These are phyloP conservation scores for Tricholoma sp. DNA, from an alignment of 768 basidiomycete species.

Conservation along the genomic window DNA sequence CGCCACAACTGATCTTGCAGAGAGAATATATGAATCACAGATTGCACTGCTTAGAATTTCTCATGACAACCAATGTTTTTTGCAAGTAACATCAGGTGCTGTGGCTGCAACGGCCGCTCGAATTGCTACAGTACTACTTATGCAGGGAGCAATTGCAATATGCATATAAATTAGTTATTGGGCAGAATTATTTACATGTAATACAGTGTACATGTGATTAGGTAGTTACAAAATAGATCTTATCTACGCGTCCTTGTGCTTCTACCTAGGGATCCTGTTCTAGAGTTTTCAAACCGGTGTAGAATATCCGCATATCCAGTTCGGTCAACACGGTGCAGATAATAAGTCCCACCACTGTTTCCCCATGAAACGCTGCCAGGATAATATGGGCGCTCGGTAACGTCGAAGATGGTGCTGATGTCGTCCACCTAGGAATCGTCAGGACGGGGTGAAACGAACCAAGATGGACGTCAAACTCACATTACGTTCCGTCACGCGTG, in stretches of 20 bases:
- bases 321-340: conserved; percentile 73
- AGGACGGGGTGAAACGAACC: not conserved
- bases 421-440: conserved; percentile 53
- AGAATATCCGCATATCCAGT: conserved; percentile 59
- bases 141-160: not conserved
- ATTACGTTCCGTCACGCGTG: conserved; percentile 80
- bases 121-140: too few relatives aligned
- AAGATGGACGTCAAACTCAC: conserved; percentile 32
- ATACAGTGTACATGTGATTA: too few relatives aligned
- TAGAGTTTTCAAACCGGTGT: conserved; percentile 50
- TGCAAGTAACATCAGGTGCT: too few relatives aligned
- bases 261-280: conserved; percentile 20
- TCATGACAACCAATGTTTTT: too few relatives aligned
- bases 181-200: too few relatives aligned
- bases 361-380: conserved; percentile 84
- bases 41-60: too few relatives aligned
- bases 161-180: not conserved
- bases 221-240: conserved; percentile 1
- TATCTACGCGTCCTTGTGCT: conserved; percentile 27
- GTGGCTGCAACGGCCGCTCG: too few relatives aligned
- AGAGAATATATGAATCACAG: too few relatives aligned
- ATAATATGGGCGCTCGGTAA: conserved; percentile 60
- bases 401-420: conserved; percentile 78
- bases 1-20: too few relatives aligned
- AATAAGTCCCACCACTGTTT: conserved; percentile 63